A percentile compares a stretch with the other conserved stretches of the same genome.
Evolutionary conservation across 2,329 filamentous ascomycete genomes (phyloP).

Genomic region (Orbilia javanica): DNA sequence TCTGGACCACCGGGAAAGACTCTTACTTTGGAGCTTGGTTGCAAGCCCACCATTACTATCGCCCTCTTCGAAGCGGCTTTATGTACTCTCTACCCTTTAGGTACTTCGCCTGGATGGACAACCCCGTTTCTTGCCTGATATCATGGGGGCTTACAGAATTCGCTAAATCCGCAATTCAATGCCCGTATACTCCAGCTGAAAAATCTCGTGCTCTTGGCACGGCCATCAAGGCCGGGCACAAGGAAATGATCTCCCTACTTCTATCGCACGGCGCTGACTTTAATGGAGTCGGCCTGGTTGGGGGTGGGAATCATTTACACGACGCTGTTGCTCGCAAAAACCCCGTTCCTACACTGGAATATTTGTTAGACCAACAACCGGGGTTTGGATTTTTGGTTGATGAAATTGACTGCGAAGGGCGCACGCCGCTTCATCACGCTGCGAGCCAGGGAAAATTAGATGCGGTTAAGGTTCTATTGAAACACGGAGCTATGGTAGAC

Average conservation of each 20-base stretch:
- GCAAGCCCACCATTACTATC: constrained; percentile 21
- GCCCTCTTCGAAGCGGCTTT: not conserved
- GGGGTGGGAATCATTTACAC: not conserved
- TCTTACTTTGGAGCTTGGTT: constrained; percentile 40
- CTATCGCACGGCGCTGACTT: constrained; percentile 14
- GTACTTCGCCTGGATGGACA: not conserved
- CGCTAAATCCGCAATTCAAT: not conserved
- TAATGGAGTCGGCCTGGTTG: not conserved
- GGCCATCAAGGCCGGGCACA: not conserved
- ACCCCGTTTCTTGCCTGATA: not conserved
- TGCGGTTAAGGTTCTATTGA: not conserved
- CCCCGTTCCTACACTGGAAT: not conserved
- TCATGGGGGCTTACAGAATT: constrained; percentile 2
- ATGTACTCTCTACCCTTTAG: not conserved
- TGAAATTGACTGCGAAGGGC: not conserved
- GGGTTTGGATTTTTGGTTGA: not conserved
- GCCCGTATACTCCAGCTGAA: not conserved
- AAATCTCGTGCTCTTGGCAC: not conserved
- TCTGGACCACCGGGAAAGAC: constrained; percentile 36
- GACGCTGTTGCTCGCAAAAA: not conserved
- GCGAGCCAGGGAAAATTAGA: not conserved
- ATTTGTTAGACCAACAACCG: not conserved
- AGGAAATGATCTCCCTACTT: not conserved
- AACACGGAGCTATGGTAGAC: constrained; percentile 4
- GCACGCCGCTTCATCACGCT: constrained; percentile 27